Evolutionary conservation across 306 rosid genomes (phyloP).

Genomic region (Quercus cerris): DNA sequence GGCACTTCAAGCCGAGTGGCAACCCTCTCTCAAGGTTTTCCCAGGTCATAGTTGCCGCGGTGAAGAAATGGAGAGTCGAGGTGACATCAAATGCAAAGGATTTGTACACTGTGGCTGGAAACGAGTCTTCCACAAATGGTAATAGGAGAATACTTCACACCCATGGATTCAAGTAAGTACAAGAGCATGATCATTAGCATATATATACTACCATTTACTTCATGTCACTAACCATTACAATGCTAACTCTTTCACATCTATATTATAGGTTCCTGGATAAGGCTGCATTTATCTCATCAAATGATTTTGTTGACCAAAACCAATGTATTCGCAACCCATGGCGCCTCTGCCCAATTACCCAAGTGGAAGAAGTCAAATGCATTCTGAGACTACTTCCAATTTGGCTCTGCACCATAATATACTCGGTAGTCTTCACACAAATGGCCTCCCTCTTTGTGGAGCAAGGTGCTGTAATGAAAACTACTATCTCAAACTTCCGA

Average conservation of each 20-base stretch:
- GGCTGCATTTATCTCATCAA: conserved; percentile 79
- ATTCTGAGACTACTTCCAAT: conserved; percentile 89
- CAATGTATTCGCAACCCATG: conserved; percentile 49
- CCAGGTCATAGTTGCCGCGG: conserved; percentile 81
- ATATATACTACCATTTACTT: not conserved
- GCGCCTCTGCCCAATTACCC: conserved; percentile 82
- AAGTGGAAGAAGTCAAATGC: conserved; percentile 98
- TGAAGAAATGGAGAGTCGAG: conserved; percentile 53
- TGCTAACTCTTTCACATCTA: not conserved
- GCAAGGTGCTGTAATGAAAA: conserved; percentile 98
- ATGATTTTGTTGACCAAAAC: conserved; percentile 59
- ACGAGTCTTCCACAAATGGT: conserved; percentile 41
- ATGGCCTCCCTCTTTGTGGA: conserved; percentile 99
- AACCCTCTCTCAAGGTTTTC: conserved; percentile 84
- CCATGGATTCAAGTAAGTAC: conserved; percentile 87
- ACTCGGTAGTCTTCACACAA: conserved; percentile 95
- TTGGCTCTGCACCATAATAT: conserved; percentile 98
- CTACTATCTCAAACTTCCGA: conserved; percentile 60
- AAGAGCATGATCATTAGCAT: conserved; percentile 10
- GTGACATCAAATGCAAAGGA: conserved; percentile 61
- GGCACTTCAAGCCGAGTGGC: conserved; percentile 90
- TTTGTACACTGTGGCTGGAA: conserved; percentile 33
- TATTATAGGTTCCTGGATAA: conserved; percentile 82
- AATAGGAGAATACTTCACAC: conserved; percentile 84
- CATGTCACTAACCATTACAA: not conserved